Base-by-base conservation (phyloP, 768 basidiomycete genomes). In the Boletales sp. region DNA sequence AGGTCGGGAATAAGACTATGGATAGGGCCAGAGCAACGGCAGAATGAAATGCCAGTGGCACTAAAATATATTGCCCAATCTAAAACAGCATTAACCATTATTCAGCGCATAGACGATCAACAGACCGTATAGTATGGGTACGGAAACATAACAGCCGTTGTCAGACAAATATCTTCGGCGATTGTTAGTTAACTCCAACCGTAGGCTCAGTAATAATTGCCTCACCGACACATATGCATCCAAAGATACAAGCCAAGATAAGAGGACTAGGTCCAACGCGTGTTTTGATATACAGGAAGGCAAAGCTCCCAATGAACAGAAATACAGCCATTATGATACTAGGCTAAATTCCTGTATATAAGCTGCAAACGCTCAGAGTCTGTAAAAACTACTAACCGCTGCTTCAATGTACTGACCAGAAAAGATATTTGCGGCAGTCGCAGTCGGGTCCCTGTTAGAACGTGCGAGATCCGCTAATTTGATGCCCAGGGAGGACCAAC, bases 401-500 rank as follows among this genome's bases (percentile, higher is more conserved):
- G 68, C 55, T 70, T 90, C 82, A 13, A 90, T 61, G 60, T 79
- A 89, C 40, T 72, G 53, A 1, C 83, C 87, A 8, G 74, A 59
- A 5, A 80, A 61, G 3, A 78, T 76, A 4, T 69, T 69, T 9
- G 58, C 37, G 2, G 74, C 37, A 4, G 72, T 63, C 0, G 74
- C 79, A 19, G 58, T 62, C 3, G 72, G 64, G 46, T 74, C 66
- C 13, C 67, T 72, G 34, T 78, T 57, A 2, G 56, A 67, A 12
- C 87, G 77, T 1, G 83, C 73, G 5, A 86, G 60, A 58, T 78
- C 70, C 4, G 87, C 82, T 4, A 87, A 65, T 53, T 77, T 78
- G 7, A 88, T 78, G 5, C 78, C 87, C 4, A 90, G 69, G 59
- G 81, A 84, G 11, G 69, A 67, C 86, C 86, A 90, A 21, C 86